A percentile compares a stretch with the other conserved stretches of the same genome.
Conservation (phyloP, 2,329 filamentous ascomycete genomes). For the Alternaria gaisen region DNA sequence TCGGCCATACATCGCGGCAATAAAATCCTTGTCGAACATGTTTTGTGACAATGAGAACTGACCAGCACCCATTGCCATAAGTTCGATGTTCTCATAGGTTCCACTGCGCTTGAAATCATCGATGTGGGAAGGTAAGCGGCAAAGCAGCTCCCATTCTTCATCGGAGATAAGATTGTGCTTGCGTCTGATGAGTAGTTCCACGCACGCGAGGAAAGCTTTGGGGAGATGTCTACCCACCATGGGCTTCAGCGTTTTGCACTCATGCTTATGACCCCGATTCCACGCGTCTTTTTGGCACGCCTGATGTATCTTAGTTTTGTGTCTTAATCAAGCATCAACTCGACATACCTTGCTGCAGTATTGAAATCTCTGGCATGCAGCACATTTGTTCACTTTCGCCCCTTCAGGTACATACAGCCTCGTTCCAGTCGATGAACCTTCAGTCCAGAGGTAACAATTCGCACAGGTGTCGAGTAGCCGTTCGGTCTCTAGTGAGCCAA, state of each 20-base stretch:
- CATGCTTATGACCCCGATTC: conserved; percentile 66
- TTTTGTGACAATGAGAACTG: conserved; percentile 60
- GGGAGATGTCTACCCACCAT: conserved; percentile 58
- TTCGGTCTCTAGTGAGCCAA: conserved; percentile 63
- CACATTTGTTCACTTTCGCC: conserved; percentile 61
- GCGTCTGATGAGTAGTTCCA: conserved; percentile 62
- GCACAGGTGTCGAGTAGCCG: conserved; percentile 65
- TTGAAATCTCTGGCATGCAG: conserved; percentile 64
- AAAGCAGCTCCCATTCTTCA: conserved; percentile 55
- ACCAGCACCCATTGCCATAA: conserved; percentile 64
- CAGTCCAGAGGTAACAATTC: conserved; percentile 62
- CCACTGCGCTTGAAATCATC: conserved; percentile 55
- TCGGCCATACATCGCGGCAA: conserved; percentile 56
- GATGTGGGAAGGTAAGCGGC: conserved; percentile 59
- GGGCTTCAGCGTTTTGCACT: conserved; percentile 63
- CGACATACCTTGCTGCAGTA: conserved; percentile 66
- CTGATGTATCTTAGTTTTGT: conserved; percentile 45
- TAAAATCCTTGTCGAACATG: conserved; percentile 53
- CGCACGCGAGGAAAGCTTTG: conserved; percentile 63
- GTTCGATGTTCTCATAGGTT: conserved; percentile 57
- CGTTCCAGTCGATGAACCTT: conserved; percentile 41
- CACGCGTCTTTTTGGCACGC: conserved; percentile 68
- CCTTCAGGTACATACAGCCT: conserved; percentile 45
- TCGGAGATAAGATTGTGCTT: conserved; percentile 50
- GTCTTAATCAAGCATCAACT: background rate